phyloP scores from a whole-genome alignment of 192 early-diverging fungal species.

The Coemansia sp. region DNA sequence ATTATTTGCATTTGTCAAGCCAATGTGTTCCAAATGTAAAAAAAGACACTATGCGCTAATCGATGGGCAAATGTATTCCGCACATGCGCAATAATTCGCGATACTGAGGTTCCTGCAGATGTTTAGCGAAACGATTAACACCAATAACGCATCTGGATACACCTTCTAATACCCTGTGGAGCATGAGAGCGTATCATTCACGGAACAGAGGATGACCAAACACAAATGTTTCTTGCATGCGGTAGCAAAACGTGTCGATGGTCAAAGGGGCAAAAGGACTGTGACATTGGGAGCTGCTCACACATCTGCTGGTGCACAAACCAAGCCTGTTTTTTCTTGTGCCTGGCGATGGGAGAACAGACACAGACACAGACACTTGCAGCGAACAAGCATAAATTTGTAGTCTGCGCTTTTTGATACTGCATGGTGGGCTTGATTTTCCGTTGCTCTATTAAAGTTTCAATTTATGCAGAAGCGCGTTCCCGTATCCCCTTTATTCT shows the following conservation, averaged over 20 bases:
- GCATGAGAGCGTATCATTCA: not conserved
- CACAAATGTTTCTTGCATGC: not conserved
- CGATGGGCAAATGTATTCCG: not conserved
- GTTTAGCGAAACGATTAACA: not conserved
- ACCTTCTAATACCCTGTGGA: not conserved
- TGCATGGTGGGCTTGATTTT: not conserved
- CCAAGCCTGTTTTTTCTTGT: not conserved
- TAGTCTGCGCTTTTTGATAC: not conserved
- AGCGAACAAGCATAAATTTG: not conserved
- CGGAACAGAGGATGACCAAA: not conserved
- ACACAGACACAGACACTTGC: not conserved
- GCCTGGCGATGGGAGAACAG: not conserved
- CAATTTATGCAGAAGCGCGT: conserved; percentile 17
- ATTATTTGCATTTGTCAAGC: not conserved
- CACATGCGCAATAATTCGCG: not conserved
- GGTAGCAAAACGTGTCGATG: not conserved
- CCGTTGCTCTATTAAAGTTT: conserved; percentile 1
- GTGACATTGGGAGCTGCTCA: no score
- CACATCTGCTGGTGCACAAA: not conserved
- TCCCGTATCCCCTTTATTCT: not conserved
- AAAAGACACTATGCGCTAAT: not conserved
- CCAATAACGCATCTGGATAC: not conserved
- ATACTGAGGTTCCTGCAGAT: not conserved
- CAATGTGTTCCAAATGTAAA: not conserved
- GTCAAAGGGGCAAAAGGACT: no score